Percentiles rank a stretch among this genome's conserved stretches.
phyloP scores from a whole-genome alignment of 2,329 filamentous ascomycete genomes.

The Colletotrichum sp. region DNA sequence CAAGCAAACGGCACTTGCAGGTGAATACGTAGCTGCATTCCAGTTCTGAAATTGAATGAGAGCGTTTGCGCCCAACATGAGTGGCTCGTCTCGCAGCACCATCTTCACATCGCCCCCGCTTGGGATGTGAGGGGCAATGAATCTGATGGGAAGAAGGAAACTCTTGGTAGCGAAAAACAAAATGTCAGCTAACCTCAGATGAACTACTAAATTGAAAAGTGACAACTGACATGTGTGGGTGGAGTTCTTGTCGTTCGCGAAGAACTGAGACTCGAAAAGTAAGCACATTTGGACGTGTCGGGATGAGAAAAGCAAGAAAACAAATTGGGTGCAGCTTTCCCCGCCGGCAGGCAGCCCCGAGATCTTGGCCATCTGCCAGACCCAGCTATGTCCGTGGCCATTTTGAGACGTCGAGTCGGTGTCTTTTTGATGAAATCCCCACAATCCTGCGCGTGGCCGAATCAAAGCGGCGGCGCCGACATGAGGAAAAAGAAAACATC shows the following conservation, averaged over 20 bases:
- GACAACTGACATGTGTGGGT: not conserved
- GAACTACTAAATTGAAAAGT: not conserved
- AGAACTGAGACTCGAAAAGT: not conserved
- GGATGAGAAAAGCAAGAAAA: not conserved
- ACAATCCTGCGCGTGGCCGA: not conserved
- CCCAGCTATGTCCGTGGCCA: not conserved
- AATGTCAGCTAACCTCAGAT: not conserved
- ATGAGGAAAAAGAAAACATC: slow-evolving; percentile 1
- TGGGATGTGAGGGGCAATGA: not conserved
- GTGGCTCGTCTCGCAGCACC: not conserved
- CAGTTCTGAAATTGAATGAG: not conserved
- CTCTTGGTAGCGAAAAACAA: not conserved
- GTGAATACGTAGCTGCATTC: not conserved
- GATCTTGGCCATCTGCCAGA: not conserved
- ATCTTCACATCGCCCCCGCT: not conserved
- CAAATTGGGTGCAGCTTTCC: not conserved
- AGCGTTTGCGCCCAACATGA: not conserved
- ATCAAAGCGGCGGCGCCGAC: not conserved
- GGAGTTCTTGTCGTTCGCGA: not conserved
- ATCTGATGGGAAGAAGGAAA: not conserved
- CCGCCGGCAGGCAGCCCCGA: not conserved
- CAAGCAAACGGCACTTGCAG: not conserved
- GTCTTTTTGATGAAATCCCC: not conserved
- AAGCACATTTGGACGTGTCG: not conserved
- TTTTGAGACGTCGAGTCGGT: not conserved